Base-by-base conservation (phyloP, 2,329 filamentous ascomycete species). In the Aspergillus ochraceoroseus region DNA sequence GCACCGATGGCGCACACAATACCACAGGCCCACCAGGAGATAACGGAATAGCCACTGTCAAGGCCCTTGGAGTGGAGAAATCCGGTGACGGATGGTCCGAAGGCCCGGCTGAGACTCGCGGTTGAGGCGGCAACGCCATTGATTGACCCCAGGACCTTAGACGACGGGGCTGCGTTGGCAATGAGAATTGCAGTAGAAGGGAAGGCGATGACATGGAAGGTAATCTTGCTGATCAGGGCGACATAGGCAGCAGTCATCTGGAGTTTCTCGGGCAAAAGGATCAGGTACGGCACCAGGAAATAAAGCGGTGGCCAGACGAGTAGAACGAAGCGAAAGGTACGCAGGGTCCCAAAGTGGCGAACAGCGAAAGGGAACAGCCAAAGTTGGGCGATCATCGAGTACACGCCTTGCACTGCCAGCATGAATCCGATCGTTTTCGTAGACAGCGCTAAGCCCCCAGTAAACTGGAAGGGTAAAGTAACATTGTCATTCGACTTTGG, bases 1-100 rank as follows among this genome's bases (percentile, higher is more conserved):
- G 83, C 86, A 31, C 89, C 92, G 9, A 80, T 64, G 7, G 87
- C 66, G 22, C 87, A 86, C 20, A 95, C 79, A 3, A 84, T 56
- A 6, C 84, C 87, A 50, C 83, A 89, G 47, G 81, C 82, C 92
- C 92, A 98, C 90, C 92, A 98, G 0, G 88, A 84, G 22, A 95
- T 73, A 13, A 88, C 88, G 3, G 88, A 90, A 61, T 87, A 90
- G 23, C 89, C 88, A 5, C 82, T 75, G 50, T 80, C 75, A 23
- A 94, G 75, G 35, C 92, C 92, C 37, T 83, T 71, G 3, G 87
- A 79, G 65, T 95, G 94, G 15, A 96, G 74, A 18, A 88, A 70
- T 1, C 92, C 92, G 2, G 89, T 94, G 2, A 95, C 70, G 0
- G 87, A 89, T 2, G 92, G 92, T 0, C 90, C 90, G 47, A 95